Conservation (phyloP, 2,329 filamentous ascomycete species). For the Lasiodiplodia sp. region DNA sequence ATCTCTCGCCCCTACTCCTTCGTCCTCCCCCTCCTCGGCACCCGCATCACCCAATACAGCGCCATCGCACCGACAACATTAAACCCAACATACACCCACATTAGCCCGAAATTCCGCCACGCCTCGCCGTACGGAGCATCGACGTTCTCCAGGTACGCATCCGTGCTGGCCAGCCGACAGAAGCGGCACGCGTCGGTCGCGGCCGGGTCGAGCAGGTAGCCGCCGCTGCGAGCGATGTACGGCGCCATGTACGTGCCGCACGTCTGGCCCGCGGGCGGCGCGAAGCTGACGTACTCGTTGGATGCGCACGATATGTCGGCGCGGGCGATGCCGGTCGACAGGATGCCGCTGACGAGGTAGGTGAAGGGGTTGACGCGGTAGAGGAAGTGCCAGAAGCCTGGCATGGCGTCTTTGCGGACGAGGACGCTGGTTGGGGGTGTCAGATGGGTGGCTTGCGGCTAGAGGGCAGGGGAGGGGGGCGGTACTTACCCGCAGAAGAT, state of each 20-base stretch:
- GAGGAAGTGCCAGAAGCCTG: constrained; percentile 80
- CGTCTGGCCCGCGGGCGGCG: constrained; percentile 50
- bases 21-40: constrained; percentile 54
- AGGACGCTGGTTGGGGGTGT: constrained; percentile 62
- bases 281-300: not conserved
- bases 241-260: constrained; percentile 63
- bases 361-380: constrained; percentile 79
- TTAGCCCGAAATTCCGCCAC: constrained; percentile 63
- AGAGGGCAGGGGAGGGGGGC: too few relatives aligned
- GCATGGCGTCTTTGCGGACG: constrained; percentile 64
- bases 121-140: constrained; percentile 51
- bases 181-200: constrained; percentile 35
- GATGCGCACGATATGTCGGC: constrained; percentile 35
- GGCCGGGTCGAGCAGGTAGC: constrained; percentile 45
- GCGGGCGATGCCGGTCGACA: constrained; percentile 71
- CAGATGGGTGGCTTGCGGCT: too few relatives aligned
- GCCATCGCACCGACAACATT: constrained; percentile 56
- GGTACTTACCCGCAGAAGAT: constrained; percentile 64
- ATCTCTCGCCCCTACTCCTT: not conserved
- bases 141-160: constrained; percentile 51
- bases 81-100: constrained; percentile 59
- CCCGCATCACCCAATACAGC: constrained; percentile 61
- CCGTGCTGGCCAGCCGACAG: constrained; percentile 39
- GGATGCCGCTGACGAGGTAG: constrained; percentile 75
- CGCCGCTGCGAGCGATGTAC: constrained; percentile 41